Evolutionary conservation across 805 yeast genomes (phyloP), one percentile per base, ranked within the genome.

Genomic region (Myxozyma udenii): DNA sequence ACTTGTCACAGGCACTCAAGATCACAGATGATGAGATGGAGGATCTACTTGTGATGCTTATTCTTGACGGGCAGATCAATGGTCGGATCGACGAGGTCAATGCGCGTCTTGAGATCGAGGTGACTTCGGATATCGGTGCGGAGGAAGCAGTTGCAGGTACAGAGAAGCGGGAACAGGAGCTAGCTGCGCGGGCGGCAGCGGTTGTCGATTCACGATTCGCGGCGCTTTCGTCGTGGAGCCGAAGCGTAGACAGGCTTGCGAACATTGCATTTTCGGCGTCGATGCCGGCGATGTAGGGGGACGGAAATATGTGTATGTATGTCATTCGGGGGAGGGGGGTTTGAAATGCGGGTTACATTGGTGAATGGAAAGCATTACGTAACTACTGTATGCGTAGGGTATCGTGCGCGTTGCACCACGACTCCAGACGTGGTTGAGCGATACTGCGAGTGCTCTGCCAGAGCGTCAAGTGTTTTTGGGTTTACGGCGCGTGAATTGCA

Each of bases 41-140:
- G 24, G 50, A 56, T 14, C 45, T 67, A 4, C 39, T 66, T 6
- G 53, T 51, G 4, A 52, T 48, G 47, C 61, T 67, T 37, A 65
- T 68, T 39, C 53, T 67, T 16, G 69, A 67, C 44, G 59, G 58
- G 23, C 51, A 61, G 35, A 50, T 68, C 2, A 30, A 50, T 22
- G 66, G 68, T n/a, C 51, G 62, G 42, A 55, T 68, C n/a, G 65
- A 68, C 46, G 56, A 58, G 23, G 60, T 57, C 25, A 49, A 45
- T n/a, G 56, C 57, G 2, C 30, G 41, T 14, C 40, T 58, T 12
- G 51, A 56, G 41, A 44, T 58, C 32, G 55, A 58, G 26, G 55
- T 51, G 11, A 46, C 57, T 33, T 41, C 54, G 7, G 60, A 55
- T 45, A 51, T 38, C 6, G 60, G 60, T 22, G 55, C 55, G 18